Conservation (phyloP, 768 basidiomycete genomes). For the Mycena olivaceomarginata region DNA sequence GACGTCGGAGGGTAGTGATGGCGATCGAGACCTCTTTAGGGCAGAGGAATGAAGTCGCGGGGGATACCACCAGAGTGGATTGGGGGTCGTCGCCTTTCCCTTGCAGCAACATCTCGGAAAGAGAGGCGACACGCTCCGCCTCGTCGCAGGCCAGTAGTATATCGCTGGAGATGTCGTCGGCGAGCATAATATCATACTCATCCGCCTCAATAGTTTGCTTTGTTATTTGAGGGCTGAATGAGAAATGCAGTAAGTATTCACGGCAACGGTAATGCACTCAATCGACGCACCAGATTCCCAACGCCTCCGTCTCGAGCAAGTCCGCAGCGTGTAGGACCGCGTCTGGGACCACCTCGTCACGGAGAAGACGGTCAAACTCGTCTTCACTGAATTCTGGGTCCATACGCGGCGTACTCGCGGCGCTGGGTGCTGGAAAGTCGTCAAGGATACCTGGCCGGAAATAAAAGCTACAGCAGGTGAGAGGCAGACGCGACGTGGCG, state of each 20-base stretch:
- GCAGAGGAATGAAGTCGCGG: not conserved
- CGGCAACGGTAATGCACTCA: not conserved
- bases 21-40: too few species aligned
- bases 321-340: not conserved
- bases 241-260: not conserved
- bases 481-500: too few species aligned
- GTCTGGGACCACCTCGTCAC: not conserved
- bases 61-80: not conserved
- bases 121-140: not conserved
- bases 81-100: not conserved
- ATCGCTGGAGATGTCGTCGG: constrained; percentile 4
- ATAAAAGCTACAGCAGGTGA: too few species aligned
- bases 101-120: not conserved
- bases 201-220: not conserved
- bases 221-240: not conserved
- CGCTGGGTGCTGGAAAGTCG: too few species aligned
- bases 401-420: not conserved
- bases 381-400: not conserved
- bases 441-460: too few species aligned
- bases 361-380: constrained; percentile 14
- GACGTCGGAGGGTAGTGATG: not conserved
- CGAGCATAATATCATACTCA: constrained; percentile 18
- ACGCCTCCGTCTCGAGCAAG: constrained; percentile 3
- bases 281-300: not conserved
- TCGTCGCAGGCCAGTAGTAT: constrained; percentile 11